Evolutionary conservation across 164 flowering plant genomes (phyloP).

Genomic region (Kingdonia uniflora): DNA sequence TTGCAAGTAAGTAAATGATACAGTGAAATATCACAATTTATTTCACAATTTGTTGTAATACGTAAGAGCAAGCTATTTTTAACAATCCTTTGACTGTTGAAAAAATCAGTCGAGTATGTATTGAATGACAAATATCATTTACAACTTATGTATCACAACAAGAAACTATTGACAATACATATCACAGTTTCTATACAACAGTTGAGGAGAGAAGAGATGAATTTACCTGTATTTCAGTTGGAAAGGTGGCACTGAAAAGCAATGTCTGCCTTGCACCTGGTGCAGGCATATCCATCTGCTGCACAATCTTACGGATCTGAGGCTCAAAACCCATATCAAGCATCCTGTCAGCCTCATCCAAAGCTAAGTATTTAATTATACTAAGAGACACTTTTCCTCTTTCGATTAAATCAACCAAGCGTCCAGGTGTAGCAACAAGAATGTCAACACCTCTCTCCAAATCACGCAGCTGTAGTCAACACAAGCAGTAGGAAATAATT

Average conservation of each 20-base stretch:
- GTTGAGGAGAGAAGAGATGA: conserved; percentile 10
- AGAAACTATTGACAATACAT: too few relatives aligned
- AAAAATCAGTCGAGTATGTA: too few relatives aligned
- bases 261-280: conserved; percentile 49
- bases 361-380: conserved; percentile 36
- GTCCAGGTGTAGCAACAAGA: conserved; percentile 69
- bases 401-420: conserved; percentile 57
- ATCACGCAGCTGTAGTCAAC: conserved; percentile 27
- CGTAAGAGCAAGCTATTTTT: too few relatives aligned
- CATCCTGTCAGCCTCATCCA: conserved; percentile 71
- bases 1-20: too few relatives aligned
- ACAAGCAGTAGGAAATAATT: neutral
- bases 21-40: too few relatives aligned
- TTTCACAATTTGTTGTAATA: too few relatives aligned
- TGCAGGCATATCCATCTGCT: conserved; percentile 51
- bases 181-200: too few relatives aligned
- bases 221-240: conserved; percentile 54
- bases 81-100: too few relatives aligned
- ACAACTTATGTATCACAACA: too few relatives aligned
- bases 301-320: conserved; percentile 47
- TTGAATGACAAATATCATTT: too few relatives aligned
- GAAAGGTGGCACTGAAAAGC: conserved; percentile 72
- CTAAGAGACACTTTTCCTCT: conserved; percentile 42
- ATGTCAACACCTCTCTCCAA: conserved; percentile 57
- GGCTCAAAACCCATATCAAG: conserved; percentile 70